Evolutionary conservation across 2,329 filamentous ascomycete species (phyloP), one percentile per base, ranked within the genome.

Genomic region (Berkeleyomyces rouxiae): DNA sequence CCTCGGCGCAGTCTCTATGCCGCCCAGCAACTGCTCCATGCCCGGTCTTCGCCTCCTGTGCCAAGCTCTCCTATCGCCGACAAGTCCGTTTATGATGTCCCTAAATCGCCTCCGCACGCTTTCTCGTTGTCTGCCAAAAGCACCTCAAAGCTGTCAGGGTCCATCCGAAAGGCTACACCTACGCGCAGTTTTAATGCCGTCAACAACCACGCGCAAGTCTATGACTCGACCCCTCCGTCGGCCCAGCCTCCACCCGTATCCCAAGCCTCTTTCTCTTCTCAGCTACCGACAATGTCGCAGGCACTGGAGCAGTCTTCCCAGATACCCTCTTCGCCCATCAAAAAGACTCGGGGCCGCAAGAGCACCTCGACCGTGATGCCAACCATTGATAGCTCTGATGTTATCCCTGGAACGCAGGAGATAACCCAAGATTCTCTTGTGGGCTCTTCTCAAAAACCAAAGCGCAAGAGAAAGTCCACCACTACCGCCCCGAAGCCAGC

Each of bases 61-160:
- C 13, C 51, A 4, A 55, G 33, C 11, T 37, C 51, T 1, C 51
- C 51, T 7, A 7, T 13, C 13, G 33, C 33, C 9, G 44, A 47
- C 13, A 23, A 13, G 3, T 65, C 61, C 2, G 49, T 65, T 10
- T 65, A 65, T 43, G 63, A 65, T 49, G 63, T 65, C 4, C 63
- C 63, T n/a, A 40, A 60, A 13, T 62, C 61, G 7, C 61, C 61
- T 13, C 16, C 16, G n/a, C 23, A 36, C 37, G 11, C 11, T 7
- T 37, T 36, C 55, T 51, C 44, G 44, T 49, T 49, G 2, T 47
- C 60, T 3, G 39, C 16, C 40, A 53, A 49, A 13, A 37, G 10
- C 44, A 36, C 31, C 11, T 1, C 36, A 11, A n/a, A 9, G 6
- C 47, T 42, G 31, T 33, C 51, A 7, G 23, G 31, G 37, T 23